A percentile compares a stretch with the other conserved stretches of the same genome.
Evolutionary conservation across 306 rosid species (phyloP).

Genomic region (Quercus robur): DNA sequence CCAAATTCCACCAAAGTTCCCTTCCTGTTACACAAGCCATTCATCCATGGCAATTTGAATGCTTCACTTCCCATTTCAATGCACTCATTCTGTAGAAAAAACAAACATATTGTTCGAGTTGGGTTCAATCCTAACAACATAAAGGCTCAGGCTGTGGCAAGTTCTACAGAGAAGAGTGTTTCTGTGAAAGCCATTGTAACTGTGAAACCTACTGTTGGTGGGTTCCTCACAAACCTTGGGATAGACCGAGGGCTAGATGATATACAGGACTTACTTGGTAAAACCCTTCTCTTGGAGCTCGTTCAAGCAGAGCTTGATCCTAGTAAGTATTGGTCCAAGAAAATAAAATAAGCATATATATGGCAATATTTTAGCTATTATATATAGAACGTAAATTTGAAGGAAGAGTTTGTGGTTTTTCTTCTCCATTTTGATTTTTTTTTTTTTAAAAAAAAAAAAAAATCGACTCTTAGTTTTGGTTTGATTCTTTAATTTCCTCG

Average conservation of each 20-base stretch:
- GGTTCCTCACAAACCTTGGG: slow-evolving; percentile 43
- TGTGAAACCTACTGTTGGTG: slow-evolving; percentile 21
- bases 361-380: neutral
- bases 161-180: neutral
- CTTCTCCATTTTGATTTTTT: too few relatives aligned
- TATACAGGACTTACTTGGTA: slow-evolving; percentile 59
- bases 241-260: slow-evolving; percentile 47
- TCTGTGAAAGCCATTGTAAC: slow-evolving; percentile 30
- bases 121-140: neutral
- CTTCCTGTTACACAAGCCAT: neutral
- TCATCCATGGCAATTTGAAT: neutral
- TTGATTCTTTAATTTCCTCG: too few relatives aligned
- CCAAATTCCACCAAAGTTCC: neutral
- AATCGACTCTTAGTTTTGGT: too few relatives aligned
- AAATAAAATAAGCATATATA: neutral
- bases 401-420: too few relatives aligned
- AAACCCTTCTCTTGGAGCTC: slow-evolving; percentile 59
- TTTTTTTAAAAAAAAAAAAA: too few relatives aligned
- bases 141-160: neutral
- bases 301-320: slow-evolving; percentile 41
- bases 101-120: neutral
- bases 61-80: neutral
- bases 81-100: neutral
- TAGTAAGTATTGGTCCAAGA: slow-evolving; percentile 26
- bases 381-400: too few relatives aligned